Base-by-base conservation (phyloP, 371 early-diverging fungal genomes). In the Rhizopus sp. region DNA sequence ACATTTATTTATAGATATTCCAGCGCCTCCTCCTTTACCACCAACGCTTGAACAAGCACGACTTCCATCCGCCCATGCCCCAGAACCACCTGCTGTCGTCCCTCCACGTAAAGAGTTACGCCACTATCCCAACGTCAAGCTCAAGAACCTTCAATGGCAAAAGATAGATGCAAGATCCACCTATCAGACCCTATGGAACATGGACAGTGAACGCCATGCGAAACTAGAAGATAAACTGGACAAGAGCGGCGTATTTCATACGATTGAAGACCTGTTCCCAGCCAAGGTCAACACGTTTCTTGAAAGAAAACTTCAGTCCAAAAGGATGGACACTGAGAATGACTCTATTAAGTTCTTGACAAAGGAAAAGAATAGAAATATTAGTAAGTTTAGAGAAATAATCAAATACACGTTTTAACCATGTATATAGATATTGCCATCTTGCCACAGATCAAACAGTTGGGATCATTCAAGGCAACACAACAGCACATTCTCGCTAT, bases 101-200 rank as follows among this genome's bases (percentile, higher is more conserved):
- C 66, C 72, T 5, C 37, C 37, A 30, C 69, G 73, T 4, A 73
- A 73, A 45, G 64, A 66, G 47, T 23, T 69, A n/a, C 45, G 55
- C 0, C 55, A 63, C 31, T 65, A 66, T 40, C 73, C 73, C 9
- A 41, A 65, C 44, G 38, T 58, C n/a, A 69, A 69, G 38, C 55
- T 73, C 16, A 66, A 69, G 29, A 69, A 69, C 33, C 55, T 73
- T 5, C 73, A 73, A 49, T 69, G 69, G 69, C 73, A 73, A 55
- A 73, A 73, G 48, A 23, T 73, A 10, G 67, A 73, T 7, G 38
- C 33, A 3, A 31, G 54, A 13, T 38, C 50, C 32, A 57, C 64
- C 6, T 55, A 66, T 3, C 57, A 73, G 32, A 73, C 73, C 6
- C 56, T 73, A 5, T 73, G 73, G 73, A 37, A 49, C 12, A 31